These are phyloP conservation scores for Catharanthus roseus DNA, from an alignment of 257 asterid species.

Conservation along the genomic window DNA sequence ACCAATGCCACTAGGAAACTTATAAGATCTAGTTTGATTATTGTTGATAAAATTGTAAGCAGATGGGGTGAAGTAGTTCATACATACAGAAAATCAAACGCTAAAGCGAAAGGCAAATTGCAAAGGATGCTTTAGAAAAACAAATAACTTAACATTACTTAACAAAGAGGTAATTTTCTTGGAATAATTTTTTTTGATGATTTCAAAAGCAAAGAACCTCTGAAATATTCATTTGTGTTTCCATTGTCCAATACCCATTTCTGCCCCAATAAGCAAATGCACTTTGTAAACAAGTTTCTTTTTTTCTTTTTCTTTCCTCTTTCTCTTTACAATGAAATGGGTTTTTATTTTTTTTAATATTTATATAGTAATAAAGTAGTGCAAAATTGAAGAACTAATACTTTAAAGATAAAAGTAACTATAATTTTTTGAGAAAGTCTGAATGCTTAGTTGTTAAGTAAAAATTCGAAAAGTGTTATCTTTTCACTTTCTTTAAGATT, in stretches of 20 bases:
- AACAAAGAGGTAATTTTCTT: neutral
- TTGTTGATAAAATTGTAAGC: too few relatives aligned
- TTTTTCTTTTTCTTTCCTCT: neutral
- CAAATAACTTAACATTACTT: too few relatives aligned
- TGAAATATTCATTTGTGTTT: neutral
- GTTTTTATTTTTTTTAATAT: neutral
- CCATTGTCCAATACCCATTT: neutral
- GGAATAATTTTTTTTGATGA: neutral
- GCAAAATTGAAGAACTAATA: neutral
- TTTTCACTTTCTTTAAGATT: too few relatives aligned
- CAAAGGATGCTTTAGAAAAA: too few relatives aligned
- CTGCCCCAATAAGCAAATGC: too few relatives aligned
- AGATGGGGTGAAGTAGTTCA: too few relatives aligned
- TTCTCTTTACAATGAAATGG: neutral
- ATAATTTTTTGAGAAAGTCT: neutral
- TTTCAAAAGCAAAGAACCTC: neutral
- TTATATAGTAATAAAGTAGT: conserved; percentile 6
- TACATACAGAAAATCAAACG: too few relatives aligned
- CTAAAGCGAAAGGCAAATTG: too few relatives aligned
- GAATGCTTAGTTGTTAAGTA: too few relatives aligned
- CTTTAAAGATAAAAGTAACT: neutral
- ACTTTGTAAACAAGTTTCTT: neutral
- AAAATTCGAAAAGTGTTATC: too few relatives aligned
- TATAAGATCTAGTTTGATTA: too few relatives aligned
- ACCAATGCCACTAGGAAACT: too few relatives aligned